Evolutionary conservation across 2,329 filamentous ascomycete species (phyloP), one percentile per base, ranked within the genome.

Genomic region (Fusarium secorum): DNA sequence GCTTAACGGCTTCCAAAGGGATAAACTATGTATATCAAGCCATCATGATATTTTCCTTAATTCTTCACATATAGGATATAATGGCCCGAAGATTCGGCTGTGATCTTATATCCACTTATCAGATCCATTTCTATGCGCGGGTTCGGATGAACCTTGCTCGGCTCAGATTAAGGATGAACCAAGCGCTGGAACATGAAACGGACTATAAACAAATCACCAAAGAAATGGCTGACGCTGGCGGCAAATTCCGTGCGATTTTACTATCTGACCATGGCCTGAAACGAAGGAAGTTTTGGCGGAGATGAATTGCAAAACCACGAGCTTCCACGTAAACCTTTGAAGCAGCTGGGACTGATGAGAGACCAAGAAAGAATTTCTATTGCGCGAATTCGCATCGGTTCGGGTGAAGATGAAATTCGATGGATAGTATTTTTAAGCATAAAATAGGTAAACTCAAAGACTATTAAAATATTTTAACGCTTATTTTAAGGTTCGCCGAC

Each of bases 151-250:
- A 15, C 41, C 64, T 32, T 55, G 54, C 24, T 10, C 7, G 49
- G 17, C n/a, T 52, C 54, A 66, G 28, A 61, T 61, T 55, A 67
- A 67, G 62, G 62, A 45, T 22, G 32, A 38, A 3, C 22, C 48
- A 38, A 38, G 48, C 32, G 18, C 22, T 52, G 14, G 17, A 52
- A 52, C 22, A 4, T 38, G 48, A 52, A 52, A 52, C 48, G 28
- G 5, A 24, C 48, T 3, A n/a, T 13, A 0, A 26, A 20, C 45
- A 46, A 5, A 57, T 41, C 35, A 45, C 13, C n/a, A 39, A 44
- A 57, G 32, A 53, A 20, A 3, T 48, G 7, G 30, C 4, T 20
- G 9, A 18, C 26, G 52, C 42, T 41, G 35, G 28, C 14, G 26
- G 39, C 7, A 7, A 4, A 7, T 66, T 62, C 51, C 30, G 20